Base-by-base conservation (phyloP, 1,139 yeast species). In the Yamadazyma aaseri region DNA sequence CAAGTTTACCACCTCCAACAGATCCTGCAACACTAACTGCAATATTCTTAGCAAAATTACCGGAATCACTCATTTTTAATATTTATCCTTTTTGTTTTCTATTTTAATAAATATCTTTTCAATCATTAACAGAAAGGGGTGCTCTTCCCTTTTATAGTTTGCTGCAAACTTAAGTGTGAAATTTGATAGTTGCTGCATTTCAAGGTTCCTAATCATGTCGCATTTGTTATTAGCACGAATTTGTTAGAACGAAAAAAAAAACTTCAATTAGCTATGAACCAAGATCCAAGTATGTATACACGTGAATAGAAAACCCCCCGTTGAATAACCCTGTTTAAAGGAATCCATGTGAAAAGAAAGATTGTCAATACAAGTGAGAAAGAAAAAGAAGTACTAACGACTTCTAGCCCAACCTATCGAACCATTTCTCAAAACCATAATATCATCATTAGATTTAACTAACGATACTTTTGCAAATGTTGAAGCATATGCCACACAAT, bases 401-500 rank as follows among this genome's bases (percentile, higher is more conserved):
- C 47, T 20, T 26, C 28, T 22, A 69, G 74, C 73, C 11, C 71
- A 62, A 49, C 70, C 65, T 18, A 57, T 70, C 28, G 75, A 69
- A 47, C 69, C 73, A n/a, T 66, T 69, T 38, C 46, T 70, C 35
- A 70, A 69, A 42, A 60, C 55, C 17, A 46, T 70, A 22, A 46
- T 70, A 29, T 35, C 56, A n/a, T 58, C 71, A 5, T 55, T 70
- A 38, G 76, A 70, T 41, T 49, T 57, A 17, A 55, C 52, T 39
- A 52, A 50, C 22, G 54, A 47, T 16, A 51, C 55, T 23, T 65
- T 45, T 35, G 52, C 63, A 8, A 62, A 53, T 34, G 72, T 74
- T 8, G 79, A 73, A 45, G 58, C 72, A 8, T 72, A 77, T 36
- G 78, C 79, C 29, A 56, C 75, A 5, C 74, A 68, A 37, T 68